phyloP scores from a whole-genome alignment of 257 asterid genomes.

The Perilla frutescens region DNA sequence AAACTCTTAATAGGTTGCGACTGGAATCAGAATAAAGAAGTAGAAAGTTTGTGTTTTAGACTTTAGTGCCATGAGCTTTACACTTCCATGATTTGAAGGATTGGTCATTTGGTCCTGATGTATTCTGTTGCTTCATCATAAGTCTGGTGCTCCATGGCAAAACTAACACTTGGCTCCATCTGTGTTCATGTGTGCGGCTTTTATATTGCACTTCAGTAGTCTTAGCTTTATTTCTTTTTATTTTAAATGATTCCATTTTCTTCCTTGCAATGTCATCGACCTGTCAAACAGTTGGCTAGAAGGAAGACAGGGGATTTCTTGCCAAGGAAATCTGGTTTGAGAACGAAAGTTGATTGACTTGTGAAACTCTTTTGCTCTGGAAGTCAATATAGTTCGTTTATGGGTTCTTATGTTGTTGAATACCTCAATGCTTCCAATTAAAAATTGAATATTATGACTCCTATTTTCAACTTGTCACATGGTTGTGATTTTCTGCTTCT shows the following conservation, averaged over 20 bases:
- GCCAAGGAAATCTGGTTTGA: background rate
- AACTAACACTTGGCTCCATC: background rate
- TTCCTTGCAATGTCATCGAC: background rate
- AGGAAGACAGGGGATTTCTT: background rate
- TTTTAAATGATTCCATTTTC: background rate
- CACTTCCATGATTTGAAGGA: background rate
- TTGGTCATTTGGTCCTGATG: background rate
- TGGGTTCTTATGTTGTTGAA: background rate
- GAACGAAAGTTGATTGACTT: background rate
- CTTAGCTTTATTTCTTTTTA: background rate
- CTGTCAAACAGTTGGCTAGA: background rate
- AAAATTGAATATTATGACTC: background rate
- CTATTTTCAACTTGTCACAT: background rate
- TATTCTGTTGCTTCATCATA: background rate
- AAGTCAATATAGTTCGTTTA: background rate
- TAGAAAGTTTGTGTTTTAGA: background rate
- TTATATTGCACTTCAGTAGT: background rate
- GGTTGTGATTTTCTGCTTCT: constrained; percentile 20
- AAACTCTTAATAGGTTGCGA: no score
- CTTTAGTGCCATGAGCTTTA: background rate
- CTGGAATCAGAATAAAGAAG: background rate
- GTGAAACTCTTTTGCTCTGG: background rate
- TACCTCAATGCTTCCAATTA: constrained; percentile 10
- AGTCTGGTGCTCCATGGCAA: background rate
- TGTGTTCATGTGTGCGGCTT: background rate